Evolutionary conservation across 2,329 filamentous ascomycete genomes (phyloP).

Genomic region (Teratosphaeria nubilosa): DNA sequence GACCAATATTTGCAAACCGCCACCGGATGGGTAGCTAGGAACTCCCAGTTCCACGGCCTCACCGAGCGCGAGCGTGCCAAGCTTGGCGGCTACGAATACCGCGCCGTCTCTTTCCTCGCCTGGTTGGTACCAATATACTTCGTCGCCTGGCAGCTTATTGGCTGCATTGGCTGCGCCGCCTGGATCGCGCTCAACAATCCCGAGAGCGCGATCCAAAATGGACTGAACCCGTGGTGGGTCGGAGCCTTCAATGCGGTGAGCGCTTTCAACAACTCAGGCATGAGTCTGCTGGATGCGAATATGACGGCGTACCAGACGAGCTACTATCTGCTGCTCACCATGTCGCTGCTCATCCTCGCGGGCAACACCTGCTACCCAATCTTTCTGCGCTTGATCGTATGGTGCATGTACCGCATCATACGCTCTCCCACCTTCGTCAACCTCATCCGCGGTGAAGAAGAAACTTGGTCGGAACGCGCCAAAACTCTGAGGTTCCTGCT

Average conservation of each 20-base stretch:
- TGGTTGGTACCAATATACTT: conserved; percentile 53
- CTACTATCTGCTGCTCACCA: conserved; percentile 37
- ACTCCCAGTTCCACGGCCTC: conserved; percentile 47
- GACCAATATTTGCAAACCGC: conserved; percentile 10
- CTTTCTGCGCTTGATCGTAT: conserved; percentile 49
- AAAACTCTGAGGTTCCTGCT: conserved; percentile 47
- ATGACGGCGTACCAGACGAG: conserved; percentile 49
- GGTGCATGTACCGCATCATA: conserved; percentile 38
- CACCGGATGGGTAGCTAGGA: conserved; percentile 29
- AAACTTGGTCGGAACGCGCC: conserved; percentile 29
- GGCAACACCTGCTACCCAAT: conserved; percentile 50
- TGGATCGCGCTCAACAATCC: conserved; percentile 48
- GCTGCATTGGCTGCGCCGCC: conserved; percentile 49
- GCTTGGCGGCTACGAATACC: conserved; percentile 55
- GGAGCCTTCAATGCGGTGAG: conserved; percentile 58
- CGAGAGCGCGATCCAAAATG: conserved; percentile 42
- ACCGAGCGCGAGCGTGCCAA: conserved; percentile 44
- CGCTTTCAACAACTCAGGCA: conserved; percentile 63
- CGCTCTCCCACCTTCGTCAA: not conserved
- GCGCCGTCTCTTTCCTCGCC: conserved; percentile 50
- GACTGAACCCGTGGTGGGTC: conserved; percentile 57
- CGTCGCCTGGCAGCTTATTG: conserved; percentile 48
- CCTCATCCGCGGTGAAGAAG: not conserved
- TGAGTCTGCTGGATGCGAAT: conserved; percentile 57
- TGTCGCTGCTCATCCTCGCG: conserved; percentile 41